Percentiles rank a stretch among this genome's conserved stretches.
phyloP scores from a whole-genome alignment of 371 early-diverging fungal genomes.

The Catenaria anguillulae region DNA sequence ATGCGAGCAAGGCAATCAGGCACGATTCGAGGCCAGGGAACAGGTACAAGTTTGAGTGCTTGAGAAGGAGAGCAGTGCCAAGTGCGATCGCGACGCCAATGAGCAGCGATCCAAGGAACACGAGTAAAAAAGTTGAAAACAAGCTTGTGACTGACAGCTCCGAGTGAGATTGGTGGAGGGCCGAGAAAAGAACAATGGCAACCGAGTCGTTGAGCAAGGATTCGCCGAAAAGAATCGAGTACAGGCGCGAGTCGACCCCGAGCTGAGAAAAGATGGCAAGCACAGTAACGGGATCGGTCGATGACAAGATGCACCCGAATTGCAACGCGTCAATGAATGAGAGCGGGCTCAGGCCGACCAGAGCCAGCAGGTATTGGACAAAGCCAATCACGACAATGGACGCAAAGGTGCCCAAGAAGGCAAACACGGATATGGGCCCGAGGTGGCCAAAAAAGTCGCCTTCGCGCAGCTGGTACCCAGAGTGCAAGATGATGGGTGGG shows the following conservation, averaged over 20 bases:
- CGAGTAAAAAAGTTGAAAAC: no score
- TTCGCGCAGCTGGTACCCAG: constrained; percentile 81
- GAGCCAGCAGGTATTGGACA: constrained; percentile 48
- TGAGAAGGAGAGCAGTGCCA: constrained; percentile 58
- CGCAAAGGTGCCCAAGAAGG: constrained; percentile 78
- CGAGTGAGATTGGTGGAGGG: background rate
- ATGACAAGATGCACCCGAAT: constrained; percentile 80
- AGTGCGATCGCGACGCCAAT: constrained; percentile 70
- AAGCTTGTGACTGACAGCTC: no score
- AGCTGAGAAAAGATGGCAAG: constrained; percentile 81
- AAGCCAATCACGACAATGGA: constrained; percentile 73
- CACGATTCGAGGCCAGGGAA: constrained; percentile 63
- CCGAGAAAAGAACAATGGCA: constrained; percentile 36
- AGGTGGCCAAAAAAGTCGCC: constrained; percentile 72
- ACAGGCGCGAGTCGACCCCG: constrained; percentile 79
- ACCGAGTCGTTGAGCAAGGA: constrained; percentile 86
- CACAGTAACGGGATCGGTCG: constrained; percentile 92
- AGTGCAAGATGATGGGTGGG: constrained; percentile 90
- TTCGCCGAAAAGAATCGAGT: constrained; percentile 89
- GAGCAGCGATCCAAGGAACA: constrained; percentile 63
- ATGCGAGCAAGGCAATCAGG: constrained; percentile 67
- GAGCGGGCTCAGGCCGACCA: constrained; percentile 53
- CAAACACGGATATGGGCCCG: constrained; percentile 75
- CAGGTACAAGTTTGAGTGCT: constrained; percentile 38
- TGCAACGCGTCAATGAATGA: constrained; percentile 77